Evolutionary conservation across 306 rosid species (phyloP).

Genomic region (Vigna radiata): DNA sequence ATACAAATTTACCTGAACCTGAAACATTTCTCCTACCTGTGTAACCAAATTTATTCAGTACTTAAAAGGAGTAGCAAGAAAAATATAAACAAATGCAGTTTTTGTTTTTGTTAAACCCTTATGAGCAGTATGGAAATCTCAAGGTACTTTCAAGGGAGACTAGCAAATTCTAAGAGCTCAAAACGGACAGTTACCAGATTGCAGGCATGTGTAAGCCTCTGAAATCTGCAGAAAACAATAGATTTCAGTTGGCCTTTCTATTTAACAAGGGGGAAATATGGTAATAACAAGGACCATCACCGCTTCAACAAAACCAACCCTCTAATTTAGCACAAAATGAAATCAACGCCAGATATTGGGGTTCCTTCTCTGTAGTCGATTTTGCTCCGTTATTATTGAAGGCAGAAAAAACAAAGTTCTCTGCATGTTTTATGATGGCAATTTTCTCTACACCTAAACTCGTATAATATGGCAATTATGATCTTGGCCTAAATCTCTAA

Average conservation of each 20-base stretch:
- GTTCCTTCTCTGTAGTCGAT: not conserved
- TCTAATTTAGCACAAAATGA: too few relatives aligned
- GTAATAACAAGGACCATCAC: not conserved
- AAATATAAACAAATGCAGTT: conserved; percentile 19
- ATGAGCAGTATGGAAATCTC: not conserved
- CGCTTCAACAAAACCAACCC: conserved; percentile 14
- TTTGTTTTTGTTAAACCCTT: conserved; percentile 16
- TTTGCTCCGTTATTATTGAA: not conserved
- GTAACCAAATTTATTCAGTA: conserved; percentile 43
- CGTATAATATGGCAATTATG: not conserved
- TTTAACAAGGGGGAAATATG: not conserved
- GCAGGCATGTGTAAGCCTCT: conserved; percentile 68
- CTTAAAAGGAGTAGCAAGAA: conserved; percentile 2
- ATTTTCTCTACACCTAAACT: not conserved
- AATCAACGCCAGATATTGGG: conserved; percentile 3
- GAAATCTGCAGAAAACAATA: conserved; percentile 70
- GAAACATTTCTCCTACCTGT: conserved; percentile 58
- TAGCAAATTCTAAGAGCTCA: conserved; percentile 27
- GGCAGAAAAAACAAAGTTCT: not conserved
- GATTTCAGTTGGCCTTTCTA: conserved; percentile 31
- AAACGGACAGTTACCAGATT: conserved; percentile 64
- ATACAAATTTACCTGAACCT: conserved; percentile 58
- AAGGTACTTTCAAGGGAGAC: conserved; percentile 25
- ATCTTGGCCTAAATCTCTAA: conserved; percentile 7
- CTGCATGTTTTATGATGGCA: not conserved